A percentile compares a stretch with the other conserved stretches of the same genome.
These are phyloP conservation scores for Yarrowia osloensis DNA, from an alignment of 805 yeast genomes.

Conservation along the genomic window DNA sequence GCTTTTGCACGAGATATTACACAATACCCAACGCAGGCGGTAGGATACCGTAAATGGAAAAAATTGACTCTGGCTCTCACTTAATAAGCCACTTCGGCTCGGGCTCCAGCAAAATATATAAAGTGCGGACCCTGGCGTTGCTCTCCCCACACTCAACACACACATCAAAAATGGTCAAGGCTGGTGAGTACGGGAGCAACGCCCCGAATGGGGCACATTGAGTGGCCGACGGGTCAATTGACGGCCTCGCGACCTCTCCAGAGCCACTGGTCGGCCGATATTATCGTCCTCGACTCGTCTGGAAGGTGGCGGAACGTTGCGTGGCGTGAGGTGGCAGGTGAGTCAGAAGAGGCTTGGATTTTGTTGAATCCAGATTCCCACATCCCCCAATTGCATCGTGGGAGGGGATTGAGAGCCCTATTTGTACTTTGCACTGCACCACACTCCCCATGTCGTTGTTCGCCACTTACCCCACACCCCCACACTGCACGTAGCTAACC, in stretches of 20 bases:
- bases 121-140: slow-evolving; percentile 29
- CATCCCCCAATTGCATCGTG: not conserved
- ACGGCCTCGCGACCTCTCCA: not conserved
- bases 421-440: not conserved
- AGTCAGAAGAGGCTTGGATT: not conserved
- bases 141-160: slow-evolving; percentile 18
- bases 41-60: slow-evolving; percentile 6
- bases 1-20: slow-evolving; percentile 9
- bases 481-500: not conserved
- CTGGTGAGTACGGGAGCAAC: slow-evolving; percentile 52
- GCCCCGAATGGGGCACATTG: not conserved
- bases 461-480: not conserved
- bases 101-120: slow-evolving; percentile 22
- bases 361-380: not conserved
- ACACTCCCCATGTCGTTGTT: not conserved
- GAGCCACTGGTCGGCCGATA: not conserved
- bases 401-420: not conserved
- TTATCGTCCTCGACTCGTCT: not conserved
- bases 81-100: slow-evolving; percentile 26
- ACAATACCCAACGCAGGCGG: slow-evolving; percentile 1
- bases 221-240: not conserved
- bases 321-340: not conserved
- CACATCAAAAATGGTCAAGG: slow-evolving; percentile 57
- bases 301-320: slow-evolving; percentile 24
- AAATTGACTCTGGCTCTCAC: slow-evolving; percentile 9